Conservation (phyloP, 2,329 filamentous ascomycete species). For the Cordyceps cicadae region DNA sequence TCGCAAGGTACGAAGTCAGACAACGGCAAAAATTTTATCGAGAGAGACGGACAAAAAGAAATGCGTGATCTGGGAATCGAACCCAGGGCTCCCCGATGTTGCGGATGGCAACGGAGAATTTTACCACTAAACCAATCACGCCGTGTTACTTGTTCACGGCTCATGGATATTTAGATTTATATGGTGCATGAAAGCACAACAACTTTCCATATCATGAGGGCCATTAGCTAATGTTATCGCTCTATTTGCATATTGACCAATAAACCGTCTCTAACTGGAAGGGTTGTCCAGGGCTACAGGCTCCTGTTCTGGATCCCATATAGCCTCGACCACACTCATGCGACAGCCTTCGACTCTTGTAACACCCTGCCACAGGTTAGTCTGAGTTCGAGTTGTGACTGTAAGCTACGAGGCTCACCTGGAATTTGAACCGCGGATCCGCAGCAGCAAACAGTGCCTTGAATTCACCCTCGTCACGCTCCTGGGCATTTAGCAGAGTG, state of each 20-base stretch:
- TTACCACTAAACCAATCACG: slow-evolving; percentile 29
- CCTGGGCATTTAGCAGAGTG: slow-evolving; percentile 42
- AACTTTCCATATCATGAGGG: no score
- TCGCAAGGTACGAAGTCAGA: neutral
- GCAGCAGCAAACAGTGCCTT: slow-evolving; percentile 34
- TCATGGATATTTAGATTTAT: no score
- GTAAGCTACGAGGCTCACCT: slow-evolving; percentile 20
- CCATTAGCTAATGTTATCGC: neutral
- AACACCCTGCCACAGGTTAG: slow-evolving; percentile 25
- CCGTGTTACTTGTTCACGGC: slow-evolving; percentile 12
- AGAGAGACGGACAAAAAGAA: neutral
- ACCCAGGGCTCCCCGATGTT: slow-evolving; percentile 27
- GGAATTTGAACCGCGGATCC: slow-evolving; percentile 35
- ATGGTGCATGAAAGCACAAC: no score
- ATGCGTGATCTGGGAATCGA: slow-evolving; percentile 28
- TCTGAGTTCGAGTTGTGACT: slow-evolving; percentile 12
- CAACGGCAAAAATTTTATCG: no score
- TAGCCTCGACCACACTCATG: slow-evolving; percentile 42
- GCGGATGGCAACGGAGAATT: slow-evolving; percentile 28
- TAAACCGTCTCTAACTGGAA: neutral
- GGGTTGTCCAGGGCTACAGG: neutral
- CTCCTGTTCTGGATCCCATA: slow-evolving; percentile 30
- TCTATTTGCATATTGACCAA: neutral
- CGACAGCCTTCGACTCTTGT: slow-evolving; percentile 32
- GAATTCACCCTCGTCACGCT: slow-evolving; percentile 40